A percentile compares a stretch with the other conserved stretches of the same genome.
Conservation (phyloP, 345 rosid genomes). For the Theobroma cacao region DNA sequence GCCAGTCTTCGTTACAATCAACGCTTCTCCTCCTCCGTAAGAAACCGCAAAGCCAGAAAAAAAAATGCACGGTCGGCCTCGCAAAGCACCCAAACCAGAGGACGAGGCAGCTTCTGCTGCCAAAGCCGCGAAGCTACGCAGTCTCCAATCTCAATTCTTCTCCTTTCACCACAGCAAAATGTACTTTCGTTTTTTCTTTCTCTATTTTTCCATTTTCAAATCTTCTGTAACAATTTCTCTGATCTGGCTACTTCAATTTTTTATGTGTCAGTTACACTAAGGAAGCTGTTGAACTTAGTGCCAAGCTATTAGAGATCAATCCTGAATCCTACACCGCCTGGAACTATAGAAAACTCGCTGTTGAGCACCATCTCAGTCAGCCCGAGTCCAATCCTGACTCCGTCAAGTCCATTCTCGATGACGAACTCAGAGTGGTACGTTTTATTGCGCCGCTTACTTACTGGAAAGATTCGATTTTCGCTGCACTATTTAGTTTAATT, state of each 20-base stretch:
- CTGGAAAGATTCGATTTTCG: background rate
- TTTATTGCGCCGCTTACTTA: background rate
- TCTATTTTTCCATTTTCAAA: background rate
- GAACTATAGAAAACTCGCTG: conserved; percentile 89
- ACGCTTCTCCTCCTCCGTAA: background rate
- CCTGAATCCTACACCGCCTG: conserved; percentile 87
- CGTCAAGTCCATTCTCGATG: conserved; percentile 54
- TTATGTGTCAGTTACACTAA: conserved; percentile 57
- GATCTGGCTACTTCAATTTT: background rate
- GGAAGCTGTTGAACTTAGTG: conserved; percentile 77
- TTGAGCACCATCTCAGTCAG: conserved; percentile 41
- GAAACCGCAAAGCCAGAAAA: background rate
- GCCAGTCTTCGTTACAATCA: no score
- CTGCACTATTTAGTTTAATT: background rate
- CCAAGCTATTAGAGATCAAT: conserved; percentile 77
- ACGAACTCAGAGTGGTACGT: conserved; percentile 70
- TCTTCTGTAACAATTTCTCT: background rate
- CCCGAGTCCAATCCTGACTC: conserved; percentile 40
- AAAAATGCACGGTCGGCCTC: conserved; percentile 88
- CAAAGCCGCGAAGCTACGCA: conserved; percentile 66
- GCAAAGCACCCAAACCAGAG: conserved; percentile 57
- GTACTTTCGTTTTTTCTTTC: conserved; percentile 29
- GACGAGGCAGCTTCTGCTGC: conserved; percentile 66
- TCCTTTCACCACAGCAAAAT: conserved; percentile 57
- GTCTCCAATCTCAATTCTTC: conserved; percentile 68